Percentiles rank a stretch among this genome's conserved stretches.
Evolutionary conservation across 805 yeast species (phyloP).

Genomic region (Starmera caribaea): DNA sequence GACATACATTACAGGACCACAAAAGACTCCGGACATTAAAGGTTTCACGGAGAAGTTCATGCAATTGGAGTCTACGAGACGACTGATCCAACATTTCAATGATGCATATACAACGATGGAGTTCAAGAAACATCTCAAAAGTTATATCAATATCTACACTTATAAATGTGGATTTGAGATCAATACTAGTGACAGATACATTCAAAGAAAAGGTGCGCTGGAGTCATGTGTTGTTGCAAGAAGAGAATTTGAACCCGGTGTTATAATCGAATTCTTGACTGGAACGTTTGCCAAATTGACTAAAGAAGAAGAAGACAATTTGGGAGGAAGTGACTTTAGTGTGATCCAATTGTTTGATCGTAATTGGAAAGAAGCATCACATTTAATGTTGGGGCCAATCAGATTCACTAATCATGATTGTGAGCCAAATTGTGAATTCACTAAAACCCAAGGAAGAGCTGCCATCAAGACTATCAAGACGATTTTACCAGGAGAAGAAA

Average conservation of each 20-base stretch:
- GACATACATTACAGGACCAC: conserved; percentile 6
- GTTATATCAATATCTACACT: conserved; percentile 26
- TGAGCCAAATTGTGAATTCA: conserved; percentile 29
- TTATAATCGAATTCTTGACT: conserved; percentile 23
- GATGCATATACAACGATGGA: conserved; percentile 14
- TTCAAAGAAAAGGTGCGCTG: conserved; percentile 4
- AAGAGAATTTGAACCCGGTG: conserved; percentile 17
- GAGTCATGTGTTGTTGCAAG: conserved; percentile 32
- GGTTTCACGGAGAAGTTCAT: conserved; percentile 19
- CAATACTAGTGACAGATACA: conserved; percentile 32
- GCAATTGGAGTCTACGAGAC: conserved; percentile 14
- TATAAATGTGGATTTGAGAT: conserved; percentile 32
- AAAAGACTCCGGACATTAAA: conserved; percentile 5
- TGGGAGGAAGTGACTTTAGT: conserved; percentile 31
- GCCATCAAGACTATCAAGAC: conserved; percentile 18
- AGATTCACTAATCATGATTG: conserved; percentile 41
- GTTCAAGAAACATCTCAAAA: conserved; percentile 25
- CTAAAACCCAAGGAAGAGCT: conserved; percentile 9
- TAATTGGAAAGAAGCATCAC: conserved; percentile 13
- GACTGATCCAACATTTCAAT: conserved; percentile 17
- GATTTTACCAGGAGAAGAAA: conserved; percentile 35
- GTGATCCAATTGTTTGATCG: conserved; percentile 26
- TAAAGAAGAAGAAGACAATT: conserved; percentile 22
- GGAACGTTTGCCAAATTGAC: conserved; percentile 29
- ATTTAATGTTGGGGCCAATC: conserved; percentile 38